Evolutionary conservation across 306 rosid genomes (phyloP).

Genomic region (Hylodesmum podocarpum): DNA sequence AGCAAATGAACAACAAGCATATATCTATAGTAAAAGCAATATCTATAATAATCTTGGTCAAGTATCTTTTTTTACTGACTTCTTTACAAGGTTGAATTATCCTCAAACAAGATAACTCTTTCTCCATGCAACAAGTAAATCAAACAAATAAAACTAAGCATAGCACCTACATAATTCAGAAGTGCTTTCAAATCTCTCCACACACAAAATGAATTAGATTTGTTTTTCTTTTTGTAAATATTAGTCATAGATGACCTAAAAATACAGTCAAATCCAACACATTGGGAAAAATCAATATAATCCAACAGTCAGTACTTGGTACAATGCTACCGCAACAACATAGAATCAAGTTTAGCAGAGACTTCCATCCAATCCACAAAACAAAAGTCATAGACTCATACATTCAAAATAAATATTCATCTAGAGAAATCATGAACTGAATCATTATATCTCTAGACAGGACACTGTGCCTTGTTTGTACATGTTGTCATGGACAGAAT

Average conservation of each 20-base stretch:
- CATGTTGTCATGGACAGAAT: background rate
- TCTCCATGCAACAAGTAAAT: background rate
- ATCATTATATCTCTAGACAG: background rate
- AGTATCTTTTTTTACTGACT: background rate
- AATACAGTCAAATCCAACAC: background rate
- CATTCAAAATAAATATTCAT: background rate
- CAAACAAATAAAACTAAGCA: background rate
- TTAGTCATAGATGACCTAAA: background rate
- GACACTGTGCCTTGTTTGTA: background rate
- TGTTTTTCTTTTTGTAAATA: background rate
- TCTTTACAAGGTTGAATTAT: background rate
- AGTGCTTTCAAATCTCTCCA: background rate
- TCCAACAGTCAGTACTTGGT: background rate
- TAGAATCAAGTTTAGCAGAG: background rate
- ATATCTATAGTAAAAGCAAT: background rate
- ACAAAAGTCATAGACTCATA: background rate
- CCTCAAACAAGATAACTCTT: background rate
- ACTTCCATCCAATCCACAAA: background rate
- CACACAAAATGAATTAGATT: background rate
- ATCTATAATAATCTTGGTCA: background rate
- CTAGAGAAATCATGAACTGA: constrained; percentile 2
- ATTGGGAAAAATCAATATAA: background rate
- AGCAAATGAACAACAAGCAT: background rate
- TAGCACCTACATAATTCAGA: background rate
- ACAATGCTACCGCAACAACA: background rate